phyloP scores from a whole-genome alignment of 2,329 filamentous ascomycete genomes.

The Annulohypoxylon truncatum region DNA sequence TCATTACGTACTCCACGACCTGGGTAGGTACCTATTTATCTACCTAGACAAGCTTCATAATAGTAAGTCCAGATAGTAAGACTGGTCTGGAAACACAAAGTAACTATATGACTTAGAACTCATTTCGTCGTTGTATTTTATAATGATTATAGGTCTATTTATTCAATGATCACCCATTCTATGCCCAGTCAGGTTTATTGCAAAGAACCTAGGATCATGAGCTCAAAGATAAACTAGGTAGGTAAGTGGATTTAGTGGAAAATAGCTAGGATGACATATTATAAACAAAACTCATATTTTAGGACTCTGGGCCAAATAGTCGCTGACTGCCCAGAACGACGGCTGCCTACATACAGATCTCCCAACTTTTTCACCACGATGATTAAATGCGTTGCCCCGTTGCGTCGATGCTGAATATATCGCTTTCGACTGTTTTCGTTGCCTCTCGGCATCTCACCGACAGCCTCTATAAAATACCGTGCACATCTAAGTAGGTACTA shows the following conservation, averaged over 20 bases:
- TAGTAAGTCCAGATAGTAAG: too few relatives aligned
- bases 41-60: too few relatives aligned
- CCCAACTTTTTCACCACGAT: background rate
- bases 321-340: background rate
- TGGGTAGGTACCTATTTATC: too few relatives aligned
- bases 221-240: background rate
- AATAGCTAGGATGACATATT: background rate
- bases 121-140: too few relatives aligned
- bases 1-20: too few relatives aligned
- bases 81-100: too few relatives aligned
- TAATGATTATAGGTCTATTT: too few relatives aligned
- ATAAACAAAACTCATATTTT: background rate
- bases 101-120: too few relatives aligned
- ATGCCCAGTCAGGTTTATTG: too few relatives aligned
- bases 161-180: too few relatives aligned
- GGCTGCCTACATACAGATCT: background rate
- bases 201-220: too few relatives aligned
- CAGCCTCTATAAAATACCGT: background rate
- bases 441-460: background rate
- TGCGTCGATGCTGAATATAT: background rate
- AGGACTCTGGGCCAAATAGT: background rate
- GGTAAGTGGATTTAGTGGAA: background rate
- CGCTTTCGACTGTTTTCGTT: background rate
- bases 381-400: background rate
- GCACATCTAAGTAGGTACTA: conserved; percentile 2